Base-by-base conservation (phyloP, 768 basidiomycete genomes). In the Boletus pseudopeckii region DNA sequence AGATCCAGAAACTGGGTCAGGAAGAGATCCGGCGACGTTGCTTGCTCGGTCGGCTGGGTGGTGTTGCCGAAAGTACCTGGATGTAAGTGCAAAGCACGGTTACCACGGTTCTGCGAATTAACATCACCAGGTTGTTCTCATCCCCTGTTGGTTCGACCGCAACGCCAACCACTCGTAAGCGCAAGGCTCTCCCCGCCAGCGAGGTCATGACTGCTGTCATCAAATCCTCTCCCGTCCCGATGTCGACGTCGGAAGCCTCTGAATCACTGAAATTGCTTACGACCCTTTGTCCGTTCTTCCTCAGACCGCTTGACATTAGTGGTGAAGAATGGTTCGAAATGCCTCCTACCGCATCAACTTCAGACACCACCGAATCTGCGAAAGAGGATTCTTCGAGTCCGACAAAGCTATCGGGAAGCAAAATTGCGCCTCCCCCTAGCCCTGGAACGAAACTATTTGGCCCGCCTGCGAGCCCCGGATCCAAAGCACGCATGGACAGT, bases 21-120 rank as follows among this genome's bases (percentile, higher is more conserved):
- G 89, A 91, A 53, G 90, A 89, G 65, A 80, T 88, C 72, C 79
- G 88, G 54, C 78, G 86, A 53, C 77, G 90, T 36, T 90, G 86
- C 59, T 67, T 92, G 30, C 75, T 93, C 8, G 90, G 90, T 46
- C 82, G 91, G 18, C 78, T 93, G 7, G 79, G 80, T 26, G 85
- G 86, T 10, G 81, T 93, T 28, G 91, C 91, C n/a, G 90, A 93
- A 64, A 88, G 90, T 58, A 80, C 87, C 17, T 92, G 90, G 88
- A 91, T 92, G 91, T 88, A 57, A 68, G 84, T 53, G 32, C 26
- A 30, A 46, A 34, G 8, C 4, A 17, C 5, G 9, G 3, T 50
- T 1, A 2, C 45, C 22, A 4, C 32, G 28, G 1, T 51, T 45
- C 15, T 17, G 26, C 13, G 5, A 45, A 37, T 28, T 38, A 9